These are phyloP conservation scores for Lecanicillium sp. DNA, from an alignment of 2,329 filamentous ascomycete species.

Conservation along the genomic window DNA sequence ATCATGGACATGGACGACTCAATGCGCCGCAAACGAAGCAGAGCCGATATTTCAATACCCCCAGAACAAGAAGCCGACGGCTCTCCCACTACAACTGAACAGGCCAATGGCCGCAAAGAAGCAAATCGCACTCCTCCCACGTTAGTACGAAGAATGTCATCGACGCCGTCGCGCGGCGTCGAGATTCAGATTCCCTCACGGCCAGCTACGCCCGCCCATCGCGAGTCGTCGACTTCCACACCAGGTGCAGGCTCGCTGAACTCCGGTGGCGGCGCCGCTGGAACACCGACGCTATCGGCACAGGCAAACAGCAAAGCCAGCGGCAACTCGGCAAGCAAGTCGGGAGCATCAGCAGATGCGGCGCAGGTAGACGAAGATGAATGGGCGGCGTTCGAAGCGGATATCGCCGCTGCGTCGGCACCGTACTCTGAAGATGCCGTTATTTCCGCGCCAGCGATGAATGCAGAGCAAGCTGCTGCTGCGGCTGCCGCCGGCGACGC, in stretches of 20 bases:
- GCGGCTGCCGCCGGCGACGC: conserved; percentile 39
- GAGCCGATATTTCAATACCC: conserved; percentile 22
- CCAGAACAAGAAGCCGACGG: too few species aligned
- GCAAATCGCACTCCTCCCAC: conserved; percentile 31
- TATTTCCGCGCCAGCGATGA: conserved; percentile 62
- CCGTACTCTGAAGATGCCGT: conserved; percentile 41
- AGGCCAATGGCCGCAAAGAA: conserved; percentile 10
- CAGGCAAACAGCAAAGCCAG: conserved; percentile 13
- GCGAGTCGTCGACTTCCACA: conserved; percentile 33
- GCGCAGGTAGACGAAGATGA: conserved; percentile 59
- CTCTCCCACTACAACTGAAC: neutral
- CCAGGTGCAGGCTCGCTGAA: conserved; percentile 23
- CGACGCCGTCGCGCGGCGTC: conserved; percentile 44
- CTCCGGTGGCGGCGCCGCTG: conserved; percentile 17
- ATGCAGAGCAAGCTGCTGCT: conserved; percentile 52
- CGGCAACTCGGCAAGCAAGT: too few species aligned
- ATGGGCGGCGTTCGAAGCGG: conserved; percentile 81
- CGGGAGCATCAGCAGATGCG: conserved; percentile 3
- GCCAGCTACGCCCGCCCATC: conserved; percentile 48
- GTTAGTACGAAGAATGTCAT: conserved; percentile 38
- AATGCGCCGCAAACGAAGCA: conserved; percentile 37
- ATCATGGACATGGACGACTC: conserved; percentile 27
- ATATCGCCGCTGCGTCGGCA: conserved; percentile 49
- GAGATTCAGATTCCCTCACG: conserved; percentile 57
- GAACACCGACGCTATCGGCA: conserved; percentile 14